A percentile compares a stretch with the other conserved stretches of the same genome.
Conservation (phyloP, 2,329 filamentous ascomycete species). For the Zelopaecilomyces penicillatus region DNA sequence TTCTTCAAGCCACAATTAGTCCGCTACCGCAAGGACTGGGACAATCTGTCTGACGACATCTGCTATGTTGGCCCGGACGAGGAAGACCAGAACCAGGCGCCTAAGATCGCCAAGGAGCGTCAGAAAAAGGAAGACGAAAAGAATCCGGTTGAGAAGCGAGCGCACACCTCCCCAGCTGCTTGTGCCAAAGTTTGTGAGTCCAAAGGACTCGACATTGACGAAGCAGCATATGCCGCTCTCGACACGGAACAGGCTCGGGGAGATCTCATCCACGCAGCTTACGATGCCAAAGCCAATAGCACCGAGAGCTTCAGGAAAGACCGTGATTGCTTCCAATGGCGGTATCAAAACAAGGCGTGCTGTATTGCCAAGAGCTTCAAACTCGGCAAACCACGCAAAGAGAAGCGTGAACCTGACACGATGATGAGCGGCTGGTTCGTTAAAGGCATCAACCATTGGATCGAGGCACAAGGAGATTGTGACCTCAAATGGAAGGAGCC, state of each 20-base stretch:
- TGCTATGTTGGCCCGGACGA: constrained; percentile 35
- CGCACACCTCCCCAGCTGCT: constrained; percentile 36
- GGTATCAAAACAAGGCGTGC: constrained; percentile 35
- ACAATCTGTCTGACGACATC: constrained; percentile 42
- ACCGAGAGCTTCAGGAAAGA: constrained; percentile 20
- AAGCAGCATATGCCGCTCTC: constrained; percentile 24
- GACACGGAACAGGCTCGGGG: constrained; percentile 19
- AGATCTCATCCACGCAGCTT: constrained; percentile 19
- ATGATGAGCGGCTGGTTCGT: constrained; percentile 39
- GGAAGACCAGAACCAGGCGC: constrained; percentile 24
- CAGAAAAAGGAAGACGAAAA: constrained; percentile 32
- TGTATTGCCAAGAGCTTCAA: constrained; percentile 36
- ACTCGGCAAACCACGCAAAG: constrained; percentile 29
- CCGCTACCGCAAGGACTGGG: constrained; percentile 38
- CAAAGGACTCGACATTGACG: constrained; percentile 26
- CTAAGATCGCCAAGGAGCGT: constrained; percentile 22
- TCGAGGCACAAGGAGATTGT: constrained; percentile 36
- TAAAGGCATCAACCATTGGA: constrained; percentile 39
- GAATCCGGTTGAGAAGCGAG: constrained; percentile 33
- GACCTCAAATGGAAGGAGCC: constrained; percentile 31
- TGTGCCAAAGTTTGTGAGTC: constrained; percentile 42
- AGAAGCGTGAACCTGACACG: constrained; percentile 22
- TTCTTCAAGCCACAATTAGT: constrained; percentile 38
- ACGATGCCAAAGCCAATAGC: constrained; percentile 15
- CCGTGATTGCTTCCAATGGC: constrained; percentile 38